These are phyloP conservation scores for Thraustochytrium sp. DNA, from an alignment of 352 stramenopile species.

Conservation along the genomic window DNA sequence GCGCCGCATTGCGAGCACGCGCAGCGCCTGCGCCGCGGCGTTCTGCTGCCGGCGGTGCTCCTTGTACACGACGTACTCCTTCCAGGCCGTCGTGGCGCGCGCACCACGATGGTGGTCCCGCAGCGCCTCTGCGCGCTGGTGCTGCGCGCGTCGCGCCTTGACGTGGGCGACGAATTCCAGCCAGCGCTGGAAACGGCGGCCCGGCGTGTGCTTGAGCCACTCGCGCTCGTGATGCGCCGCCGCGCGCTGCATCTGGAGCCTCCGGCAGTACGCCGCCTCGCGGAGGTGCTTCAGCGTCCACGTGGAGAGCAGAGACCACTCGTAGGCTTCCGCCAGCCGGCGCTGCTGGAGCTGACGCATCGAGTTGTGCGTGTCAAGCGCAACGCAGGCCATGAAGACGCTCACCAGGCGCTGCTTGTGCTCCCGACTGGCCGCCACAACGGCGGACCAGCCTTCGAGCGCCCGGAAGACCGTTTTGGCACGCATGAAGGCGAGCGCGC, in stretches of 20 bases:
- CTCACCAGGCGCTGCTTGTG: not conserved
- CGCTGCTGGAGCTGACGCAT: not conserved
- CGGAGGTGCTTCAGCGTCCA: not conserved
- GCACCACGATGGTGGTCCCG: not conserved
- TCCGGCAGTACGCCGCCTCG: not conserved
- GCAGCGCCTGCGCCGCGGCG: not conserved
- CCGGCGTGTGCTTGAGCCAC: not conserved
- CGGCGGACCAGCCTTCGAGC: not conserved
- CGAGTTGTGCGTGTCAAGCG: not conserved
- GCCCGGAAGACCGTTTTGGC: not conserved
- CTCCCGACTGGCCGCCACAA: not conserved
- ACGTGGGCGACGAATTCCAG: not conserved
- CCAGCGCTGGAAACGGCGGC: not conserved
- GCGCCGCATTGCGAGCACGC: not conserved
- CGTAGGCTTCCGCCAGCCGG: not conserved
- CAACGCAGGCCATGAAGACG: conserved; percentile 3
- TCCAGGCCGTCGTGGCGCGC: not conserved
- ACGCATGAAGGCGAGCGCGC: not conserved
- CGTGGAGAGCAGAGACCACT: not conserved
- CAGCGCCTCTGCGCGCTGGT: not conserved
- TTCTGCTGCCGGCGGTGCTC: not conserved
- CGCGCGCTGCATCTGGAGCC: not conserved
- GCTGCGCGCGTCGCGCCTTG: not conserved
- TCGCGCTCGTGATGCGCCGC: not conserved
- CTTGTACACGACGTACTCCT: not conserved